A percentile compares a stretch with the other conserved stretches of the same genome.
Conservation (phyloP, 169 alveolate genomes). For the Babesia divergens region DNA sequence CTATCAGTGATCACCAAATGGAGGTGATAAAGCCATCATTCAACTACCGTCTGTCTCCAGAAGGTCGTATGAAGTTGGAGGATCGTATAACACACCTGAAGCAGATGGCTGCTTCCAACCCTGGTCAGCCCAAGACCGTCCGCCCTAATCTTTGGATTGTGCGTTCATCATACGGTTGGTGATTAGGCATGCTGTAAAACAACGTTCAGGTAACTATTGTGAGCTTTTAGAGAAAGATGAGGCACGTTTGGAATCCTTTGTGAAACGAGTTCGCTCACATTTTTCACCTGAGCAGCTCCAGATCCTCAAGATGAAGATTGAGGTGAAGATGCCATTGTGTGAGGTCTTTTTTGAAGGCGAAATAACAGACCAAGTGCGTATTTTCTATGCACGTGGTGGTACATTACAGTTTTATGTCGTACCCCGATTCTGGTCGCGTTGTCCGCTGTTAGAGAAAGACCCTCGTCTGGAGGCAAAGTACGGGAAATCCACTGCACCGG, state of each 20-base stretch:
- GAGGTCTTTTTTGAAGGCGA: constrained; percentile 70
- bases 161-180: constrained; percentile 30
- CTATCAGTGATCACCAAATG: not conserved
- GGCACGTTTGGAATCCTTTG: constrained; percentile 61
- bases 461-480: constrained; percentile 68
- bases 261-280: constrained; percentile 43
- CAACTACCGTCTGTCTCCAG: constrained; percentile 58
- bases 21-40: constrained; percentile 3
- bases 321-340: constrained; percentile 72
- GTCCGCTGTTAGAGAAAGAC: constrained; percentile 69
- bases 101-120: constrained; percentile 45
- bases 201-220: constrained; percentile 69
- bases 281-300: constrained; percentile 44
- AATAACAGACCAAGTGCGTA: constrained; percentile 64
- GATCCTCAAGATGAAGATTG: constrained; percentile 49
- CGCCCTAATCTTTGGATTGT: constrained; percentile 62
- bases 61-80: constrained; percentile 55
- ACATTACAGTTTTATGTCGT: constrained; percentile 67
- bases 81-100: constrained; percentile 45
- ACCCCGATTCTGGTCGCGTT: constrained; percentile 66
- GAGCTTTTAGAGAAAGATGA: constrained; percentile 64
- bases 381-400: constrained; percentile 74
- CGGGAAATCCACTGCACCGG: constrained; percentile 72
- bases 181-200: not conserved
- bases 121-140: constrained; percentile 21